Evolutionary conservation across 768 basidiomycete species (phyloP).

Genomic region (Lyophyllum decastes): DNA sequence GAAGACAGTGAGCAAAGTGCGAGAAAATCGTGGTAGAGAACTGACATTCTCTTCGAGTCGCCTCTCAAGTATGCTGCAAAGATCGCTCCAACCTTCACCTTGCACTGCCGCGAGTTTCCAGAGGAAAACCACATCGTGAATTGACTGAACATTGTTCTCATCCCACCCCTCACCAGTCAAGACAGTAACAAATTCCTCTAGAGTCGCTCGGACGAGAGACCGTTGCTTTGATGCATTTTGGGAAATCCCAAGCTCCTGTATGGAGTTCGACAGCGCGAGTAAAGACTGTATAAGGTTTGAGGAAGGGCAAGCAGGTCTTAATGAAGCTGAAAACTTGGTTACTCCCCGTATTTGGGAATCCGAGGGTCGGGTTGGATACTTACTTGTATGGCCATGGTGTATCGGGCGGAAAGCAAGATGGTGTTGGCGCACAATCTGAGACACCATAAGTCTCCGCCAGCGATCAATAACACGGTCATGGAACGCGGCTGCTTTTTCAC

Average conservation of each 20-base stretch:
- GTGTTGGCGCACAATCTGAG: constrained; percentile 30
- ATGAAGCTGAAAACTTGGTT: constrained; percentile 2
- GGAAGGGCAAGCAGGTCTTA: constrained; percentile 45
- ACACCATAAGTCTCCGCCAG: constrained; percentile 54
- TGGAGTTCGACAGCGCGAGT: constrained; percentile 49
- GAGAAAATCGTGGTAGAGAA: background rate
- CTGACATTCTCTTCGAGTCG: constrained; percentile 22
- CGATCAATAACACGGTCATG: constrained; percentile 48
- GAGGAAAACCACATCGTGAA: constrained; percentile 53
- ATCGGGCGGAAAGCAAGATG: constrained; percentile 18
- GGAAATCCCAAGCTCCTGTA: constrained; percentile 57
- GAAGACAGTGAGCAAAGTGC: constrained; percentile 1
- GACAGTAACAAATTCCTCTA: constrained; percentile 38
- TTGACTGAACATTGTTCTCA: constrained; percentile 27
- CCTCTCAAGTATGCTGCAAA: constrained; percentile 25
- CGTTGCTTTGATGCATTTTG: constrained; percentile 35
- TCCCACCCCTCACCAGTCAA: constrained; percentile 32
- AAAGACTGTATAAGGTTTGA: constrained; percentile 55
- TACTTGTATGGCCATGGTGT: constrained; percentile 25
- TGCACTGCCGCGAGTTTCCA: constrained; percentile 39
- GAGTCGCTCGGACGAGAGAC: constrained; percentile 36
- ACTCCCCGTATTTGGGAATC: background rate
- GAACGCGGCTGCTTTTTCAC: constrained; percentile 37
- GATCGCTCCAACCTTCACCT: constrained; percentile 30
- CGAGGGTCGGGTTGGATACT: background rate